phyloP scores from a whole-genome alignment of 148 eudicot species.

The Dysphania ambrosioides region DNA sequence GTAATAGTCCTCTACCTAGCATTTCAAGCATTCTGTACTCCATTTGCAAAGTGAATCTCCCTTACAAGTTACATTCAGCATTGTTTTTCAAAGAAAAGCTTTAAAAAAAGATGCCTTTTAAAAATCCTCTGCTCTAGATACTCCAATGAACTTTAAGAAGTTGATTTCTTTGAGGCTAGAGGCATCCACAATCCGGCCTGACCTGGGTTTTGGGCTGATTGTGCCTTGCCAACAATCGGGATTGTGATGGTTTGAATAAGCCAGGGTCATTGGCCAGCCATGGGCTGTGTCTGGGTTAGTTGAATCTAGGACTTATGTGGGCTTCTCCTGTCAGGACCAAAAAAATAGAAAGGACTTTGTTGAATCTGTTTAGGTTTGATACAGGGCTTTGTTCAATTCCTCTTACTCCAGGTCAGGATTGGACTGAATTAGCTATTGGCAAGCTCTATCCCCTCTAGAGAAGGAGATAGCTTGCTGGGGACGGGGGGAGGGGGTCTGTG shows the following conservation, averaged over 20 bases:
- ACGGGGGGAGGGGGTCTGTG: too few relatives aligned
- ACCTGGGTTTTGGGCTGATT: not conserved
- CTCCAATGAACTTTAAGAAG: too few relatives aligned
- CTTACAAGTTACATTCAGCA: not conserved
- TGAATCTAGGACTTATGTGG: too few relatives aligned
- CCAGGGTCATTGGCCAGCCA: too few relatives aligned
- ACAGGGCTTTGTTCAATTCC: not conserved
- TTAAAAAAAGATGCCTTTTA: too few relatives aligned
- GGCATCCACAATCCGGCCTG: not conserved
- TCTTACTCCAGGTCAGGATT: not conserved
- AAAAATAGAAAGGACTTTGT: not conserved
- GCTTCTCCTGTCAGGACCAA: too few relatives aligned
- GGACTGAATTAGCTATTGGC: not conserved
- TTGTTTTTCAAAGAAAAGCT: not conserved
- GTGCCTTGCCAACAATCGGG: not conserved
- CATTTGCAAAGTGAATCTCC: not conserved
- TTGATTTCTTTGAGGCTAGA: not conserved
- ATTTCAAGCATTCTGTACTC: conserved; percentile 4
- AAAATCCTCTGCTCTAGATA: too few relatives aligned
- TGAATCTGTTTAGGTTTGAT: not conserved
- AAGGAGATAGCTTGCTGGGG: not conserved
- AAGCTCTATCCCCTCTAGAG: not conserved
- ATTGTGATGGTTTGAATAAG: not conserved
- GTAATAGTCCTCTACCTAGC: conserved; percentile 38
- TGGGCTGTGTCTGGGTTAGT: too few relatives aligned